Evolutionary conservation across 768 basidiomycete species (phyloP), one percentile per base, ranked within the genome.

Genomic region (Kwoniella europaea): DNA sequence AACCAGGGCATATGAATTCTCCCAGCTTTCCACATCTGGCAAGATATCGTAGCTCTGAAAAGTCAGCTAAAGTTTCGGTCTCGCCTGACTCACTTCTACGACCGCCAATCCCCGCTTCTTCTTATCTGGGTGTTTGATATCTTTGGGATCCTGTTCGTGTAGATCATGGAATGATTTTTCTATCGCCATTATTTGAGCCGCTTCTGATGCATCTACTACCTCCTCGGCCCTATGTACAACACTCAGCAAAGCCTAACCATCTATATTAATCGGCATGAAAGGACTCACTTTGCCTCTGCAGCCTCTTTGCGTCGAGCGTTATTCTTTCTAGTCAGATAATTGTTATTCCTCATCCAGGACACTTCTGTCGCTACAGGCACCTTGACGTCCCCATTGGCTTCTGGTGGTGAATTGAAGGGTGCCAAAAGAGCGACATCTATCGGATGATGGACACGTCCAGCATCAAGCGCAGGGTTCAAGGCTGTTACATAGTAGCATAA

Each of bases 321-420:
- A n/a, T 71, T 74, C 58, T 77, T 77, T 24, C 77, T 57, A 20
- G 77, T 71, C 65, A 95, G 88, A 77, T 97, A 95, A 77, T 94
- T 94, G 0, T 94, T 96, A 82, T 92, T 93, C 63, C 95, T 88
- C 63, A 98, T 86, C 95, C 95, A 98, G 1, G 92, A 87, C 12
- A 97, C 94, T 68, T 93, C 83, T 4, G n/a, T 87, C 73, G 44
- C 68, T 15, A 13, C 87, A 80, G 43, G 85, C 81, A 18, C 87
- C 63, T 74, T 68, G 78, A 22, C 86, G 81, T 22, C 88, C 86
- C 69, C 75, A 20, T 80, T 75, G 35, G 52, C 42, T 20, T 46
- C 46, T 4, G 60, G 29, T 15, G 73, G 63, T 10, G 69, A 58
- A 6, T 65, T 65, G n/a, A 74, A 65, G 0, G 94, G 93, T 1